Base-by-base conservation (phyloP, 2,329 filamentous ascomycete species). In the Apiospora pterosperma region DNA sequence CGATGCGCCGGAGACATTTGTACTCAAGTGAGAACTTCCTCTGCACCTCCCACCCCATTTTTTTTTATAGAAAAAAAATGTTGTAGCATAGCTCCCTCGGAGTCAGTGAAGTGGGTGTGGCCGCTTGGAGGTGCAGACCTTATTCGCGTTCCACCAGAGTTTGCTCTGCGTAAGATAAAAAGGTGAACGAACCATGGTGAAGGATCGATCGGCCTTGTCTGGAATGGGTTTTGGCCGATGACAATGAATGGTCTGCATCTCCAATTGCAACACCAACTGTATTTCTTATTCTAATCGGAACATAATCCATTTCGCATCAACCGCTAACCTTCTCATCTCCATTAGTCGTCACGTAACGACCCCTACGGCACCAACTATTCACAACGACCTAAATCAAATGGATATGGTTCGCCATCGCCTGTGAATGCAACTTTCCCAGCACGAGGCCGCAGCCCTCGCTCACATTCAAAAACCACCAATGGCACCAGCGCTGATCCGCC, bases 301-400 rank as follows among this genome's bases (percentile, higher is more conserved):
- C 48, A 55, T 34, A 55, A 19, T 28, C 19, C 25, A 34, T 55
- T 55, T 55, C 48, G 48, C 48, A 55, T 55, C 48, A 55, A 55
- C 48, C 28, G 63, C 63, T 67, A 64, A 66, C 63, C 65, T 64
- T 64, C 59, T 65, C 68, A 48, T 63, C 69, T 64, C 64, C 66
- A 70, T 69, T 69, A 75, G 77, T 72, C 84, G 60, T 48, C 60
- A 34, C 60, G 39, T 31, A 62, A 62, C 80, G 85, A 87, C 69
- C 74, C 80, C 36, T 86, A 85, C 60, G 23, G 60, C 76, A 75
- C 48, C 28, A 19, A 73, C 64, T 84, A 85, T 74, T 73, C 80
- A 59, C 76, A 77, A 68, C 66, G 36, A 68, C 80, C 48, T 71
- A 76, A 68, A 68, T 74, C 60, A 59, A 75, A 76, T 66, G 73